phyloP scores from a whole-genome alignment of 495 filamentous ascomycete genomes.

The Patellaria atrata region DNA sequence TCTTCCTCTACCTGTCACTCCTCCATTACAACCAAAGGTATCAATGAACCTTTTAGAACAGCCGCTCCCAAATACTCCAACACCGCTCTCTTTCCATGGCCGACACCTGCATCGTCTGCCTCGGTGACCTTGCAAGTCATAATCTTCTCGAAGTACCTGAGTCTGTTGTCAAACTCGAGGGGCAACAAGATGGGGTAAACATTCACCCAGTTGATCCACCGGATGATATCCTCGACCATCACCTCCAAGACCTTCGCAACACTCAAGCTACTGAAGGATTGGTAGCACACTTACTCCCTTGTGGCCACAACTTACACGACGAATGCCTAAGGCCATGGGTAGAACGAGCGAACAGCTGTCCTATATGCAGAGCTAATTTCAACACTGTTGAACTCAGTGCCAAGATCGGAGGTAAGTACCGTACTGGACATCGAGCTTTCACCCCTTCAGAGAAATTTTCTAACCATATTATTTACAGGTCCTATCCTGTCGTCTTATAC shows the following conservation, averaged over 20 bases:
- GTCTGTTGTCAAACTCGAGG: constrained; percentile 21
- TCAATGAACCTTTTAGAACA: no score
- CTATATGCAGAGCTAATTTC: constrained; percentile 85
- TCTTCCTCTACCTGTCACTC: no score
- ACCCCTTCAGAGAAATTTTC: not conserved
- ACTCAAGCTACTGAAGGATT: constrained; percentile 30
- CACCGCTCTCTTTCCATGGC: constrained; percentile 42
- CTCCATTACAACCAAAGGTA: no score
- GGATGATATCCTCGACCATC: no score
- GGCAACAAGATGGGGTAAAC: constrained; percentile 20
- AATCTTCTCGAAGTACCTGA: constrained; percentile 37
- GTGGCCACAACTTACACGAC: constrained; percentile 82
- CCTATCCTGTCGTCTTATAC: constrained; percentile 61
- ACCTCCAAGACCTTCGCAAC: constrained; percentile 21
- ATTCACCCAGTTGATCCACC: no score
- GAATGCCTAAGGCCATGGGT: constrained; percentile 86
- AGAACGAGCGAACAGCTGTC: constrained; percentile 92
- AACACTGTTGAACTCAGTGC: constrained; percentile 75
- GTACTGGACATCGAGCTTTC: constrained; percentile 4
- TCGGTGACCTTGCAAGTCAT: constrained; percentile 65
- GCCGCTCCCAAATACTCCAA: constrained; percentile 5
- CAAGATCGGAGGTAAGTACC: constrained; percentile 54
- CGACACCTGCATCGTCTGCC: constrained; percentile 92
- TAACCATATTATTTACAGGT: constrained; percentile 34
- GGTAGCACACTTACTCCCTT: constrained; percentile 54